Percentiles rank a stretch among this genome's conserved stretches.
phyloP scores from a whole-genome alignment of 2,329 filamentous ascomycete species.

The Aschersonia sp. region DNA sequence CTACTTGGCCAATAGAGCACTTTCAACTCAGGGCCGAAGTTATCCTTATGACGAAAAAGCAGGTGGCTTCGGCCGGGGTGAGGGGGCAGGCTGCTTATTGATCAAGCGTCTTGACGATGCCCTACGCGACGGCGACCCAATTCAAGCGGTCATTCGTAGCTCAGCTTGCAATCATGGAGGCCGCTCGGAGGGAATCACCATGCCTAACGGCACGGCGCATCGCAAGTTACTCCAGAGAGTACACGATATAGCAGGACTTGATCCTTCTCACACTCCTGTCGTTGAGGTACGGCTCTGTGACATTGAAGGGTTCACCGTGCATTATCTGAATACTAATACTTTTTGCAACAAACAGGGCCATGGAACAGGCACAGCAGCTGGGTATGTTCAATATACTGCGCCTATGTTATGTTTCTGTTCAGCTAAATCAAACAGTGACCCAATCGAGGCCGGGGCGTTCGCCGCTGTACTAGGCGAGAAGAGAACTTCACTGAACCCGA shows the following conservation, averaged over 20 bases:
- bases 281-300: conserved; percentile 3
- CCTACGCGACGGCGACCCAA: conserved; percentile 23
- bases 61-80: conserved; percentile 29
- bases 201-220: conserved; percentile 8
- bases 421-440: conserved; percentile 16
- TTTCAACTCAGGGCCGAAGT: conserved; percentile 11
- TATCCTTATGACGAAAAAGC: conserved; percentile 21
- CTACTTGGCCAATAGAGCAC: conserved; percentile 8
- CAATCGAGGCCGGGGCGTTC: conserved; percentile 15
- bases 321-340: background rate
- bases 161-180: conserved; percentile 4
- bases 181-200: conserved; percentile 4
- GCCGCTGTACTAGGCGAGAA: conserved; percentile 8
- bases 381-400: conserved; percentile 2
- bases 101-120: conserved; percentile 29
- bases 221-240: conserved; percentile 17
- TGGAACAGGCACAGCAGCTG: conserved; percentile 16
- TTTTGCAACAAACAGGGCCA: conserved; percentile 5
- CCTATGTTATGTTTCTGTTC: background rate
- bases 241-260: conserved; percentile 17
- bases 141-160: conserved; percentile 9
- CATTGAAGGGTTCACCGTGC: background rate
- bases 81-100: conserved; percentile 25
- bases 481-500: conserved; percentile 8
- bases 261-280: conserved; percentile 4